Evolutionary conservation across 2,329 filamentous ascomycete species (phyloP).

Genomic region (Niveomyces coronatus): DNA sequence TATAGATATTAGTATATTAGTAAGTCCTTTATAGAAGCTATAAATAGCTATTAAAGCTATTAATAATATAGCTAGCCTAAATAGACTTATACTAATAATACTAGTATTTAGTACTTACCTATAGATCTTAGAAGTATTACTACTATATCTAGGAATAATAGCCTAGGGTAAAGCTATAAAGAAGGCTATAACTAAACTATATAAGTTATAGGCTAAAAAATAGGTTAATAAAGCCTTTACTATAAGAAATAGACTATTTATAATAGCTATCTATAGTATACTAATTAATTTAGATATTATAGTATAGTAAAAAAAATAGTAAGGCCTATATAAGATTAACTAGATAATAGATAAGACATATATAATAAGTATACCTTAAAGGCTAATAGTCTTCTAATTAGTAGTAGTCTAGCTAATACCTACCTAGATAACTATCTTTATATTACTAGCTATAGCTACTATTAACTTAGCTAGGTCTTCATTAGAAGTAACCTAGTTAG

Average conservation of each 20-base stretch:
- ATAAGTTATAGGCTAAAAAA: neutral
- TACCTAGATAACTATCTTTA: no score
- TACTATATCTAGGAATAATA: neutral
- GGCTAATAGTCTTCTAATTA: neutral
- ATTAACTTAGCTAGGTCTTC: neutral
- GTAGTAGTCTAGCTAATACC: neutral
- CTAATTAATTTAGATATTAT: neutral
- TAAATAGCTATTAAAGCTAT: neutral
- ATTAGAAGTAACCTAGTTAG: neutral
- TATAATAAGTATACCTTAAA: neutral
- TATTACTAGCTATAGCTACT: no score
- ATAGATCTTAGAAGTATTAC: neutral
- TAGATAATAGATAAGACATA: neutral
- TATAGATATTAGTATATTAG: neutral
- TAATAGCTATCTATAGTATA: neutral
- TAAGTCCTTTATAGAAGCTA: neutral
- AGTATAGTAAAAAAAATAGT: neutral
- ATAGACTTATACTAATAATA: neutral
- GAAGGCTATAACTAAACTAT: neutral
- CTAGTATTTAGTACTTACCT: conserved; percentile 1
- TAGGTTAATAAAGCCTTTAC: neutral
- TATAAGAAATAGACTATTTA: neutral
- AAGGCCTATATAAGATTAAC: neutral
- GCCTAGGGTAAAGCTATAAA: neutral
- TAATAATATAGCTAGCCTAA: neutral